Percentiles rank a stretch among this genome's conserved stretches.
phyloP scores from a whole-genome alignment of 2,329 filamentous ascomycete species.

The Fusarium coicis region DNA sequence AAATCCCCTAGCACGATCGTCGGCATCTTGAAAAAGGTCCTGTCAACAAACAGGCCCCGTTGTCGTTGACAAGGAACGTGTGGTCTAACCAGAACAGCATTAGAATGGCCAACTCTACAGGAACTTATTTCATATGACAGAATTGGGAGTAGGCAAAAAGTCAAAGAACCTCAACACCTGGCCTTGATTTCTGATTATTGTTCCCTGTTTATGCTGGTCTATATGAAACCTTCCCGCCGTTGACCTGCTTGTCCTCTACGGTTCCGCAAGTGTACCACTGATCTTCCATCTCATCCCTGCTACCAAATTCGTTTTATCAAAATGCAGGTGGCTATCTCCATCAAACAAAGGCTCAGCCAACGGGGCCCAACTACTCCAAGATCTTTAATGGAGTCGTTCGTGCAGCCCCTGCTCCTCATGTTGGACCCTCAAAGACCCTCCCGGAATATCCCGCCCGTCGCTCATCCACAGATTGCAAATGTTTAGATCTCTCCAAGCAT shows the following conservation, averaged over 20 bases:
- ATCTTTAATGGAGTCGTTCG: slow-evolving; percentile 15
- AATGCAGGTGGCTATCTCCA: slow-evolving; percentile 29
- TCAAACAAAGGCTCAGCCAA: slow-evolving; percentile 25
- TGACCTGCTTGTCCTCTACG: slow-evolving; percentile 5
- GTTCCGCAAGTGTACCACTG: slow-evolving; percentile 13
- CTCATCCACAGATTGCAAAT: neutral
- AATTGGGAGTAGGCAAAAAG: slow-evolving; percentile 9
- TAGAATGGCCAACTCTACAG: neutral
- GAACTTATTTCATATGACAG: slow-evolving; percentile 6
- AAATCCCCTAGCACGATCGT: slow-evolving; percentile 6
- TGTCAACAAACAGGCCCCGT: neutral
- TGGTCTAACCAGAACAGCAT: neutral
- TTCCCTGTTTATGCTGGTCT: slow-evolving; percentile 22
- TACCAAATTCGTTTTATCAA: slow-evolving; percentile 30
- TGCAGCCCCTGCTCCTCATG: slow-evolving; percentile 18
- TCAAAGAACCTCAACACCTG: slow-evolving; percentile 9
- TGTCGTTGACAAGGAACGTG: neutral
- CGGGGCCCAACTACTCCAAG: slow-evolving; percentile 20
- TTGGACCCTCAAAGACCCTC: slow-evolving; percentile 1
- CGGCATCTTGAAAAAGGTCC: neutral
- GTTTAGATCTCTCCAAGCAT: slow-evolving; percentile 71
- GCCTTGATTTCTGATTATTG: slow-evolving; percentile 25
- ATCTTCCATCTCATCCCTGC: slow-evolving; percentile 26
- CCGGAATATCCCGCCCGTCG: slow-evolving; percentile 1
- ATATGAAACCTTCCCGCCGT: slow-evolving; percentile 21